Evolutionary conservation across 225 moss, liverwort and hornwort genomes (phyloP).

Genomic region (Pleurozium schreberi): DNA sequence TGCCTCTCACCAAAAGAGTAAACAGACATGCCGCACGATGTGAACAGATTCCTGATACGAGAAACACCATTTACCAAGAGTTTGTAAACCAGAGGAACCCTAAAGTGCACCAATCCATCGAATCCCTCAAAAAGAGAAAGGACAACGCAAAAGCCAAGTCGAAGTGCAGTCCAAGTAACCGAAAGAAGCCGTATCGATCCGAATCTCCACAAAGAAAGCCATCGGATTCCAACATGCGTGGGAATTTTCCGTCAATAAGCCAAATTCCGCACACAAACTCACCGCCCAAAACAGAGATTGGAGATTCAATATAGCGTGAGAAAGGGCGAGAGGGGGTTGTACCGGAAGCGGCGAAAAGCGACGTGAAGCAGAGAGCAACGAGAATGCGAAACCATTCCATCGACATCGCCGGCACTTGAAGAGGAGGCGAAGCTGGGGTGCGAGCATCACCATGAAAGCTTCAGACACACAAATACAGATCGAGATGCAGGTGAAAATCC

Average conservation of each 20-base stretch:
- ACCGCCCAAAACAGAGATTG: neutral
- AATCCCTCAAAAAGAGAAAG: neutral
- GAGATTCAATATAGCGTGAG: neutral
- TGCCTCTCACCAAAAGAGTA: neutral
- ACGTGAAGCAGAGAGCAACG: constrained; percentile 3
- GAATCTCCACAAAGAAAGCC: neutral
- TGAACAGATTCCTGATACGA: neutral
- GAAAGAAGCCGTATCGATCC: neutral
- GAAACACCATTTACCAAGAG: neutral
- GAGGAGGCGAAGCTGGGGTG: neutral
- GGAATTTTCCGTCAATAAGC: neutral
- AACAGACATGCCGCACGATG: neutral
- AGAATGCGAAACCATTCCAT: constrained; percentile 2
- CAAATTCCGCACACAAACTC: neutral
- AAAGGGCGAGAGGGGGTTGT: neutral
- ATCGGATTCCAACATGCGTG: neutral
- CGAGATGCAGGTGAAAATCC: neutral
- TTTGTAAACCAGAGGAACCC: neutral
- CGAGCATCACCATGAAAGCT: neutral
- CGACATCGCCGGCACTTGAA: neutral
- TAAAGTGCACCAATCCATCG: neutral
- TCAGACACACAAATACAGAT: neutral
- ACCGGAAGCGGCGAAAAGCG: constrained; percentile 12
- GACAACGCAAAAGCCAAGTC: neutral
- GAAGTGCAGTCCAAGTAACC: neutral